Percentiles rank a stretch among this genome's conserved stretches.
phyloP scores from a whole-genome alignment of 2,329 filamentous ascomycete genomes.

The Gyromitra esculenta region DNA sequence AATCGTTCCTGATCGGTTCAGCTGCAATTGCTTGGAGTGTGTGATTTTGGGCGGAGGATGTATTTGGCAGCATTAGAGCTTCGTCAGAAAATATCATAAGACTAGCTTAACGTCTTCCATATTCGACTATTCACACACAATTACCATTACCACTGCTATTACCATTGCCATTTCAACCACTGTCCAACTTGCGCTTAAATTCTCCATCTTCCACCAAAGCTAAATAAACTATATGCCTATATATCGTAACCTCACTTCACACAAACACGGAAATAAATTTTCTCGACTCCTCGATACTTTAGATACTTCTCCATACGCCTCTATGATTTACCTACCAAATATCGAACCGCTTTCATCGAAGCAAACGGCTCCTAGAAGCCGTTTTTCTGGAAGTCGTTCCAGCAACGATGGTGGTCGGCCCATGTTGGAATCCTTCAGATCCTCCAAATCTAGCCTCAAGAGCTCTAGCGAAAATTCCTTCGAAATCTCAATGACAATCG shows the following conservation, averaged over 20 bases:
- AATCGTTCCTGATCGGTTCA: constrained; percentile 32
- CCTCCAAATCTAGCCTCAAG: constrained; percentile 34
- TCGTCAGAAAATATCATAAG: constrained; percentile 56
- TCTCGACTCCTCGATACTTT: constrained; percentile 6
- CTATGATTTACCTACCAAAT: constrained; percentile 43
- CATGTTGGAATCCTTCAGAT: constrained; percentile 37
- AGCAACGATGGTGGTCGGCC: constrained; percentile 38
- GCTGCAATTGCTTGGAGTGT: constrained; percentile 15
- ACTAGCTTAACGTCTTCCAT: constrained; percentile 32
- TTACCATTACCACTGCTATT: not conserved
- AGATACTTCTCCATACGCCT: constrained; percentile 22
- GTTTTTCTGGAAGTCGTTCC: constrained; percentile 33
- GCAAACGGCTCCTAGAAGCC: constrained; percentile 30
- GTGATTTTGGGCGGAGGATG: constrained; percentile 46
- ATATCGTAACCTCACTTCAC: constrained; percentile 44
- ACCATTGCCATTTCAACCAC: constrained; percentile 15
- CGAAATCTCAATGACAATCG: constrained; percentile 71
- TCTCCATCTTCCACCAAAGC: constrained; percentile 4
- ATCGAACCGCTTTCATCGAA: constrained; percentile 45
- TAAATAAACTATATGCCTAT: constrained; percentile 44
- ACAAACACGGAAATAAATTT: constrained; percentile 25
- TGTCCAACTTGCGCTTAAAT: constrained; percentile 7
- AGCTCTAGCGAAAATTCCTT: constrained; percentile 18
- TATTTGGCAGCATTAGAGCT: constrained; percentile 48
- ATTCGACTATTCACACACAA: constrained; percentile 19